A percentile compares a stretch with the other conserved stretches of the same genome.
phyloP scores from a whole-genome alignment of 768 basidiomycete genomes.

The Pleurotus sapidus region DNA sequence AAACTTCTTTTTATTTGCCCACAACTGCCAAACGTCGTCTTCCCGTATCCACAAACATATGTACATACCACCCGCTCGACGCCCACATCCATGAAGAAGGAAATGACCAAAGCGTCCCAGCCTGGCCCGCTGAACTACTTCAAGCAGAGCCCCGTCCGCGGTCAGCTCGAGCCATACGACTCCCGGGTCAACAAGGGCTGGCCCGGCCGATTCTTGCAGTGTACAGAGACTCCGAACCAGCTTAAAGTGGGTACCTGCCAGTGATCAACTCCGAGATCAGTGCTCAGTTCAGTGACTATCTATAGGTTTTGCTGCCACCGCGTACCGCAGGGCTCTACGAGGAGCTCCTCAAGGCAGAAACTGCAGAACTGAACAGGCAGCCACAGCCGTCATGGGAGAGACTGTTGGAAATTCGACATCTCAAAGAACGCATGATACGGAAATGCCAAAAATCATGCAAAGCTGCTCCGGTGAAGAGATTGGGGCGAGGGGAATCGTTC shows the following conservation, averaged over 20 bases:
- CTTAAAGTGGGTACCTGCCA: slow-evolving; percentile 47
- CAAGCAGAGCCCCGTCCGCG: slow-evolving; percentile 65
- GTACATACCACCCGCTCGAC: background rate
- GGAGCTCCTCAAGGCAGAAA: slow-evolving; percentile 62
- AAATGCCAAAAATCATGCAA: slow-evolving; percentile 67
- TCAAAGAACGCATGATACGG: slow-evolving; percentile 82
- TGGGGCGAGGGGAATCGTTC: slow-evolving; percentile 33
- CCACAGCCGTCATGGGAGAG: slow-evolving; percentile 60
- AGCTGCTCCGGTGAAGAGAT: slow-evolving; percentile 35
- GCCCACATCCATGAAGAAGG: slow-evolving; percentile 1
- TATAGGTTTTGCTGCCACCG: slow-evolving; percentile 66
- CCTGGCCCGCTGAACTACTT: slow-evolving; percentile 47
- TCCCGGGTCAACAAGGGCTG: slow-evolving; percentile 53
- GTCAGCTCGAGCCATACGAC: slow-evolving; percentile 72
- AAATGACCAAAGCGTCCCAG: background rate
- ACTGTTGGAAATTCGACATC: slow-evolving; percentile 69
- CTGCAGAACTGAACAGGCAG: slow-evolving; percentile 57
- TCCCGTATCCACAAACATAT: slow-evolving; percentile 2
- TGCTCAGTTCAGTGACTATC: background rate
- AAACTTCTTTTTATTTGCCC: slow-evolving; percentile 5
- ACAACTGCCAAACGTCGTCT: background rate
- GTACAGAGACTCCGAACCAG: slow-evolving; percentile 74
- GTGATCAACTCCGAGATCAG: slow-evolving; percentile 2
- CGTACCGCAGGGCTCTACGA: slow-evolving; percentile 64
- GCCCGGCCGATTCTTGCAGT: slow-evolving; percentile 58